Evolutionary conservation across 441 rosid species (phyloP).

Genomic region (California macrophylla): DNA sequence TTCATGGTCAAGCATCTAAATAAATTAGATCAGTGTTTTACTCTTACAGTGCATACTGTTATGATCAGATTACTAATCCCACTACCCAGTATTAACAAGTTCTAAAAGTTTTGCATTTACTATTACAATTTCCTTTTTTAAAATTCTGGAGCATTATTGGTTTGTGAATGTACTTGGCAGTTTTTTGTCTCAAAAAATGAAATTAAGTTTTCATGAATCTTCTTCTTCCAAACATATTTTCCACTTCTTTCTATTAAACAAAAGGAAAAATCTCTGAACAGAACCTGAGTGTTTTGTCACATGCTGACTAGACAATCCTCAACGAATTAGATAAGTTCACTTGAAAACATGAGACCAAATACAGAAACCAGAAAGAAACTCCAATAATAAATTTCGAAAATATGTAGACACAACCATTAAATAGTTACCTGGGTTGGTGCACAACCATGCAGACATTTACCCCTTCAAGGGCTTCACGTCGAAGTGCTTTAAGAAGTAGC

Average conservation of each 20-base stretch:
- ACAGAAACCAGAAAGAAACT: background rate
- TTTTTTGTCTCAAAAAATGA: no score
- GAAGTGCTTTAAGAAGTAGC: constrained; percentile 77
- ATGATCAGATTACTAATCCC: no score
- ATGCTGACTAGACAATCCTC: background rate
- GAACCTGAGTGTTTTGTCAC: background rate
- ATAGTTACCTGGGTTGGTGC: constrained; percentile 75
- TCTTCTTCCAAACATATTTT: no score
- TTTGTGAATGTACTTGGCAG: background rate
- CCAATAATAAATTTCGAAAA: background rate
- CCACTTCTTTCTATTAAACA: no score
- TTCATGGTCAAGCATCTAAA: no score
- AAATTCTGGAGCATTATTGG: background rate
- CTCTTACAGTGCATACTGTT: background rate
- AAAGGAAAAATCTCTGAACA: background rate
- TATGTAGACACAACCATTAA: background rate
- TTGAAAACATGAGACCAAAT: background rate
- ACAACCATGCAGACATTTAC: constrained; percentile 92
- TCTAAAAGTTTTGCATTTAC: no score
- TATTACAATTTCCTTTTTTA: no score
- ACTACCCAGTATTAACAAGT: no score
- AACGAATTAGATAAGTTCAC: background rate
- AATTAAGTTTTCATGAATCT: no score
- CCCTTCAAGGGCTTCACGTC: constrained; percentile 98
- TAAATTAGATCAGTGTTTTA: background rate